Evolutionary conservation across 208 protist genomes (phyloP), one percentile per base, ranked within the genome.

Genomic region (Giardia duodenalis): DNA sequence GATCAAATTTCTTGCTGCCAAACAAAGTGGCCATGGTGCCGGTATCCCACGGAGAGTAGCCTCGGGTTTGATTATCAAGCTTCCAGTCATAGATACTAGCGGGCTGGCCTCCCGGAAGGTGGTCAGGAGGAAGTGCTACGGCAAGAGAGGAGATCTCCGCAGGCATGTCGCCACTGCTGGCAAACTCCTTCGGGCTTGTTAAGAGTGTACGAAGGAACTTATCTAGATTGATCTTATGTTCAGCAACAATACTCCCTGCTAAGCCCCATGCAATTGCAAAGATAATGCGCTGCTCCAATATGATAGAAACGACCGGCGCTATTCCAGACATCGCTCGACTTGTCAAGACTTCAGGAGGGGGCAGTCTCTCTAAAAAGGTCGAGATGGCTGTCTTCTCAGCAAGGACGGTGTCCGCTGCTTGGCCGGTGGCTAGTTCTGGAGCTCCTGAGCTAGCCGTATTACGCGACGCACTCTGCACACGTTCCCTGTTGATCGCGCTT

Each of bases 261-360:
- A 93, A 67, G n/a, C 87, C 67, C 92, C 92, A 93, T 3, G 86
- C 86, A n/a, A 92, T 1, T 57, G 92, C 46, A 47, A 92, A 93
- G 4, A 88, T 97, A 97, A 42, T 96, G 96, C 88, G 86, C 1
- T 44, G 30, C 42, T 90, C 67, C 1, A 93, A 1, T 39, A 86
- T 42, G 1, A 47, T 90, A 10, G 44, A 86, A 1, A 44, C 44
- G 43, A 90, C 42, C 0, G 67, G 76, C 2, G 92, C 46, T 43
- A 93, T 47, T 92, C 0, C 1, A 42, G 1, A 44, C 30, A 44
- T 1, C 1, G 1, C 44, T 46, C 10, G 2, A 46, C 43, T 10
- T 47, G 45, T 1, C 10, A 76, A 44, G 67, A 67, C 3, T 1
- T 4, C 39, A n/a, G 10, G 10, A 44, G 3, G 45, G 30, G 89